phyloP scores from a whole-genome alignment of 495 filamentous ascomycete genomes.

The Hypoxylon trugodes region DNA sequence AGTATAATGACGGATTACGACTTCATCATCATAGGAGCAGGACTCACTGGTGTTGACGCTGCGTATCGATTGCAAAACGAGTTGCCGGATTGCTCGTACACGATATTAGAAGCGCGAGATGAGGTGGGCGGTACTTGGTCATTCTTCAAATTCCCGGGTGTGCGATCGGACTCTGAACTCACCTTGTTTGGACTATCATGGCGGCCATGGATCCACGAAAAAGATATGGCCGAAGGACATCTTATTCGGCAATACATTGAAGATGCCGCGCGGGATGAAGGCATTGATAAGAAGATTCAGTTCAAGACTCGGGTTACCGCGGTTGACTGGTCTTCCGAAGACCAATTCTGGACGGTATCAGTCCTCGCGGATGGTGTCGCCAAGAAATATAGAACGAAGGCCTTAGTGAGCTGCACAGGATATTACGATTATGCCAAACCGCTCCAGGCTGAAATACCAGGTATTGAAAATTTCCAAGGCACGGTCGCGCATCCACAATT shows the following conservation, averaged over 20 bases:
- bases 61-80: constrained; percentile 72
- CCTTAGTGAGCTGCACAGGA: constrained; percentile 68
- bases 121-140: constrained; percentile 77
- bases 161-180: constrained; percentile 72
- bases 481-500: constrained; percentile 68
- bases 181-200: constrained; percentile 74
- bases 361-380: constrained; percentile 54
- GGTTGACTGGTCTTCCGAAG: constrained; percentile 65
- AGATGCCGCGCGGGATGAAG: constrained; percentile 66
- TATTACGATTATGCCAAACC: constrained; percentile 73
- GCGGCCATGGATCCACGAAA: constrained; percentile 68
- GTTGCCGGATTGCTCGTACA: constrained; percentile 63
- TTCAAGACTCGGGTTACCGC: constrained; percentile 64
- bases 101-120: constrained; percentile 69
- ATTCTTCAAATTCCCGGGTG: constrained; percentile 75
- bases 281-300: constrained; percentile 70
- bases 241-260: constrained; percentile 70
- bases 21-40: constrained; percentile 75
- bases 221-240: constrained; percentile 67
- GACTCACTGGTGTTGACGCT: constrained; percentile 78
- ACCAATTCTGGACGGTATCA: constrained; percentile 68
- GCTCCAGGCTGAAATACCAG: constrained; percentile 63
- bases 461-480: constrained; percentile 64
- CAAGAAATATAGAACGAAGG: constrained; percentile 59
- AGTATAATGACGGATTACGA: no score